Evolutionary conservation across 352 stramenopile species (phyloP).

Genomic region (Stramenopiles sp.): DNA sequence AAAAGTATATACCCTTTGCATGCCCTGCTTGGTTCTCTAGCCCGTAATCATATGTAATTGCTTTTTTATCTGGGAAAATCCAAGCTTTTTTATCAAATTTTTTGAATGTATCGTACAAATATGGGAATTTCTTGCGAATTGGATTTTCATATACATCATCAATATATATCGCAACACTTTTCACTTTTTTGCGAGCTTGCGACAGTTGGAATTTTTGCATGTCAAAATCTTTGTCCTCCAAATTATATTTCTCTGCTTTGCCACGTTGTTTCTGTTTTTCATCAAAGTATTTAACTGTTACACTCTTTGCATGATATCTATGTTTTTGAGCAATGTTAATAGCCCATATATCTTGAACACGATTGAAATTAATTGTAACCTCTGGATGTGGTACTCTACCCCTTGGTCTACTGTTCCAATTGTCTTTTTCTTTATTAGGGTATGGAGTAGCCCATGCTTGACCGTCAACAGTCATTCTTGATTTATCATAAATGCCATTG

Average conservation of each 20-base stretch:
- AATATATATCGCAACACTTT: neutral
- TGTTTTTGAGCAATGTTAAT: neutral
- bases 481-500: neutral
- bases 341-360: neutral
- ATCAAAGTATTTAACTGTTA: neutral
- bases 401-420: neutral
- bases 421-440: neutral
- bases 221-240: neutral
- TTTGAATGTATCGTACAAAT: constrained; percentile 4
- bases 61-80: neutral
- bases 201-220: constrained; percentile 3
- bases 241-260: neutral
- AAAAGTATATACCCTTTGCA: neutral
- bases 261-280: neutral
- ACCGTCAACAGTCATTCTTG: neutral
- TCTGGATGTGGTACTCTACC: neutral
- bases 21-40: neutral
- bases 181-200: neutral
- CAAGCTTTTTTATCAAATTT: neutral
- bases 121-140: neutral
- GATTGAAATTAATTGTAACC: neutral
- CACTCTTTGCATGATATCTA: neutral
- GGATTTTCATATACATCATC: neutral
- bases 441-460: neutral
- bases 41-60: neutral